Evolutionary conservation across 176 grass and related monocot genomes (phyloP).

Genomic region (Oryza longistaminata): DNA sequence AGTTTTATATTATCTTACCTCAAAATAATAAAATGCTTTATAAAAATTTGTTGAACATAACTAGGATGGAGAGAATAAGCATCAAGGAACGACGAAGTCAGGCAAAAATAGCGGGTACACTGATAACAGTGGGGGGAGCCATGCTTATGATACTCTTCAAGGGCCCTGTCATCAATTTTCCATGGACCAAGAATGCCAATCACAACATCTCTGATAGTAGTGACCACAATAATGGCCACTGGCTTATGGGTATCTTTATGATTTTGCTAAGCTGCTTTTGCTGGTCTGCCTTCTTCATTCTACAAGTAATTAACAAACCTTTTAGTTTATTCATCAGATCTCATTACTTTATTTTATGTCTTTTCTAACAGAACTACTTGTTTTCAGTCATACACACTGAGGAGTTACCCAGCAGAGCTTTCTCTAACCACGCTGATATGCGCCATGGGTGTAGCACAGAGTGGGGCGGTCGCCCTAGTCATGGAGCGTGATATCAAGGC

Average conservation of each 20-base stretch:
- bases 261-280: constrained; percentile 79
- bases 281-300: constrained; percentile 86
- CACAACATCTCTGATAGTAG: background rate
- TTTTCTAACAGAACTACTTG: background rate
- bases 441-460: constrained; percentile 44
- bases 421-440: constrained; percentile 75
- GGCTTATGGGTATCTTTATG: constrained; percentile 75
- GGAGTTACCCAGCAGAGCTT: constrained; percentile 68
- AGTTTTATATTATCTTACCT: background rate
- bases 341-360: background rate
- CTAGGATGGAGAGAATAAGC: constrained; percentile 77
- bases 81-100: constrained; percentile 61
- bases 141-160: constrained; percentile 83
- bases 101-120: constrained; percentile 76
- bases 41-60: background rate
- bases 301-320: constrained; percentile 57
- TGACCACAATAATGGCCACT: constrained; percentile 52
- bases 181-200: constrained; percentile 51
- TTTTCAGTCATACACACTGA: constrained; percentile 75
- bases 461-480: constrained; percentile 54
- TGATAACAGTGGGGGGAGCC: constrained; percentile 67
- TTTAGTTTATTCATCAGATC: background rate
- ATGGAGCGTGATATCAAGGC: constrained; percentile 65
- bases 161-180: constrained; percentile 58
- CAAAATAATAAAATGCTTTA: background rate